Base-by-base conservation (phyloP, 202 grass and related monocot species). In the Zizania palustris region DNA sequence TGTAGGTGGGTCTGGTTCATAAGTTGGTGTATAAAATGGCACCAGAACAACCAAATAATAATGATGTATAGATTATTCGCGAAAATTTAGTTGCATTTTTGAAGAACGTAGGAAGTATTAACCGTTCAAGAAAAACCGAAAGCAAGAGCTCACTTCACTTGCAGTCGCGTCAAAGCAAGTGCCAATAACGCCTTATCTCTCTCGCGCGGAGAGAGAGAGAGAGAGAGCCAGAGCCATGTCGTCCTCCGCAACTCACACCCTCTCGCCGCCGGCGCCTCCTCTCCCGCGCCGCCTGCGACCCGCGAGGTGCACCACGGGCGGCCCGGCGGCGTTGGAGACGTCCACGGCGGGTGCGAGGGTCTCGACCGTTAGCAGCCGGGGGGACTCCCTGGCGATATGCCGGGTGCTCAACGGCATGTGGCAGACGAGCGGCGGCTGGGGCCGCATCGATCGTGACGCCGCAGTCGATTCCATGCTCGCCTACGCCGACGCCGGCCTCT, bases 391-490 rank as follows among this genome's bases (percentile, higher is more conserved):
- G 82, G 66, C 83, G 57, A 98, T 98, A 82, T 98, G 95, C 83
- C 83, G 91, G 51, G 95, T 98, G 71, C 88, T 98, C 80, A 98
- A 98, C 49, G 95, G 95, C 22, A 98, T 98, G 95, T 94, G 91
- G 91, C 95, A 98, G 71, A 98, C 91, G 7, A 92, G 87, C 80
- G 91, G 91, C 42, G 89, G 87, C 8, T 98, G 95, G 91, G 95
- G 95, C 40, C 87, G 50, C n/a, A 98, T 98, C 76, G 95, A 98
- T 71, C 91, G 91, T 54, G 87, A 93, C 74, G 81, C 62, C 50
- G 89, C 95, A 41, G 95, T 94, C 1, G 89, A 98, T 6, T 80
- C 95, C 91, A 94, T 98, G 95, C 87, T 98, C 35, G 54, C 71
- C 37, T 87, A 94, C 63, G 87, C 91, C 20, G 95, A 98, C 79